Evolutionary conservation across 2,329 filamentous ascomycete species (phyloP).

Genomic region (Sphaerostilbella broomeana): DNA sequence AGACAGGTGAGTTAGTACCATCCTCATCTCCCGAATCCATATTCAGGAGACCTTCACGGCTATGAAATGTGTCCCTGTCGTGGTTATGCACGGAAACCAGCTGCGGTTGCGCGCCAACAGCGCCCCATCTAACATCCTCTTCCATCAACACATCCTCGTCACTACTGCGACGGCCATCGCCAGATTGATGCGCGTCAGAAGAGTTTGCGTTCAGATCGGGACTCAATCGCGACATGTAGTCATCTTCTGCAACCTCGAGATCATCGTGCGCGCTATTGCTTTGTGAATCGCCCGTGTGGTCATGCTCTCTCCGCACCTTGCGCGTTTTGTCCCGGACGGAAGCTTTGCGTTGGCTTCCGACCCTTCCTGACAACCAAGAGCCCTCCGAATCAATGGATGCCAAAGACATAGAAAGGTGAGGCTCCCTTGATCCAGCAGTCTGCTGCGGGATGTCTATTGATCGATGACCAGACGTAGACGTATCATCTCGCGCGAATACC

Average conservation of each 20-base stretch:
- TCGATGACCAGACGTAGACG: slow-evolving; percentile 39
- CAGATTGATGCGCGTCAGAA: slow-evolving; percentile 34
- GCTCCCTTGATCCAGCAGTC: slow-evolving; percentile 32
- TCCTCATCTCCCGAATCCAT: slow-evolving; percentile 30
- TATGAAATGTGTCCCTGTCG: slow-evolving; percentile 41
- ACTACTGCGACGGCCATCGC: slow-evolving; percentile 49
- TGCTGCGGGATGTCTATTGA: slow-evolving; percentile 26
- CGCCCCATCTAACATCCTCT: slow-evolving; percentile 46
- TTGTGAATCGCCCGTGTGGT: slow-evolving; percentile 34
- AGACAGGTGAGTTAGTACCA: slow-evolving; percentile 20
- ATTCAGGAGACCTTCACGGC: slow-evolving; percentile 46
- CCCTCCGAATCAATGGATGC: slow-evolving; percentile 93
- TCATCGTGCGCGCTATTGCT: slow-evolving; percentile 55
- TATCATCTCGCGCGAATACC: slow-evolving; percentile 33
- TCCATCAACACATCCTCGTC: slow-evolving; percentile 47
- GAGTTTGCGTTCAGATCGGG: slow-evolving; percentile 21
- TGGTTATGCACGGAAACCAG: slow-evolving; percentile 53
- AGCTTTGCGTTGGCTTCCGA: slow-evolving; percentile 42
- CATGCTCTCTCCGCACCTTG: slow-evolving; percentile 24
- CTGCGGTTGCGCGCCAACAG: slow-evolving; percentile 39
- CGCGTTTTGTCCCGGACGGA: slow-evolving; percentile 37
- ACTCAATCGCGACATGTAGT: slow-evolving; percentile 56
- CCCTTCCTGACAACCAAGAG: slow-evolving; percentile 84
- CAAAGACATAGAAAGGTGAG: slow-evolving; percentile 73
- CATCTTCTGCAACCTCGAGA: slow-evolving; percentile 56